Conservation (phyloP, 345 rosid genomes). For the Moricandia moricandioides region DNA sequence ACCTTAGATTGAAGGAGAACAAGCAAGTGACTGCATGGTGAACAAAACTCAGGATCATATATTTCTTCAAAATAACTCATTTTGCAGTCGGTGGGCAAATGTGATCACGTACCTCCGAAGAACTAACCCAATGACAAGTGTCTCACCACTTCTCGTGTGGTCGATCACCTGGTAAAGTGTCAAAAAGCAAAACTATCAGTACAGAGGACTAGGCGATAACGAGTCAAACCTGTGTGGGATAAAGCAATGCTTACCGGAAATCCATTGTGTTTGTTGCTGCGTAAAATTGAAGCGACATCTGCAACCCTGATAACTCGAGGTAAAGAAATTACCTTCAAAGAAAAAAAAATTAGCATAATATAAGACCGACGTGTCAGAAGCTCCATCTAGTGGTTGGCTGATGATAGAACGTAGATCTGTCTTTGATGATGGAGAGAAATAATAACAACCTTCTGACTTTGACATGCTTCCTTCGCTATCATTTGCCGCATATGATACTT, state of each 20-base stretch:
- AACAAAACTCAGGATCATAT: slow-evolving; percentile 18
- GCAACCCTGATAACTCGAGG: slow-evolving; percentile 88
- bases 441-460: slow-evolving; percentile 66
- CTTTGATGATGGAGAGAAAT: not conserved
- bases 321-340: slow-evolving; percentile 72
- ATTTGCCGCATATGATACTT: slow-evolving; percentile 73
- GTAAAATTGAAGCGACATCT: slow-evolving; percentile 77
- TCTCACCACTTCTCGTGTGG: slow-evolving; percentile 85
- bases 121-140: slow-evolving; percentile 83
- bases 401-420: not conserved
- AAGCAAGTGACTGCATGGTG: slow-evolving; percentile 73
- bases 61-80: not conserved
- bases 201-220: slow-evolving; percentile 5
- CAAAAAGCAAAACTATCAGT: slow-evolving; percentile 6
- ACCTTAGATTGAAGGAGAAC: slow-evolving; percentile 94
- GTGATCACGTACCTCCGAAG: slow-evolving; percentile 73
- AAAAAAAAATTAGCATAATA: not conserved
- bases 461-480: slow-evolving; percentile 82
- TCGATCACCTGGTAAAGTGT: slow-evolving; percentile 65
- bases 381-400: slow-evolving; percentile 4
- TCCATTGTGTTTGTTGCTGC: slow-evolving; percentile 84
- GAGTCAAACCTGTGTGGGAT: not conserved
- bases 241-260: slow-evolving; percentile 65
- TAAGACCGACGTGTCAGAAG: not conserved
- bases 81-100: slow-evolving; percentile 11